Evolutionary conservation across 129 eudicot species (phyloP).

Genomic region (Ambrosia artemisiifolia): DNA sequence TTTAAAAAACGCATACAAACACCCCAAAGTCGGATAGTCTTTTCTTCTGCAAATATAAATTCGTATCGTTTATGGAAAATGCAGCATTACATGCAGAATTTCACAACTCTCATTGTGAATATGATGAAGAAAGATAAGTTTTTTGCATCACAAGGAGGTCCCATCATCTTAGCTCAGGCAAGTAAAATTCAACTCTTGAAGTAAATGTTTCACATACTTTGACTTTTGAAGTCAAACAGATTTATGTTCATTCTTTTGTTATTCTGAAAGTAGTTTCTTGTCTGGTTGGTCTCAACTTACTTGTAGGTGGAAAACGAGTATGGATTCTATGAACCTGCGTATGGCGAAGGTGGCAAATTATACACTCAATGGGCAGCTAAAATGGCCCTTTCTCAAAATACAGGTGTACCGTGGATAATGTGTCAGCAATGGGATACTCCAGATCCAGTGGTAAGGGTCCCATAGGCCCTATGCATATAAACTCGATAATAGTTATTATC

Average conservation of each 20-base stretch:
- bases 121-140: conserved; percentile 90
- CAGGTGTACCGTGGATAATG: conserved; percentile 97
- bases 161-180: conserved; percentile 95
- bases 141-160: conserved; percentile 98
- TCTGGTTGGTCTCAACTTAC: background rate
- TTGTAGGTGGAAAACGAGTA: conserved; percentile 94
- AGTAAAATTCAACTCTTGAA: conserved; percentile 14
- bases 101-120: conserved; percentile 72
- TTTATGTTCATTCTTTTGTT: background rate
- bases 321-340: conserved; percentile 75
- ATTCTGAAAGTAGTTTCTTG: background rate
- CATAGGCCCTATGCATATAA: background rate
- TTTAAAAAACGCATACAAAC: no score
- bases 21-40: no score
- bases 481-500: background rate
- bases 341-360: conserved; percentile 86
- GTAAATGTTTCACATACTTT: background rate
- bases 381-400: conserved; percentile 90
- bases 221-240: background rate
- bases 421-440: conserved; percentile 97
- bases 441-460: conserved; percentile 63
- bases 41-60: background rate
- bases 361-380: conserved; percentile 90
- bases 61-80: conserved; percentile 9
- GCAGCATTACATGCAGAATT: conserved; percentile 91